These are phyloP conservation scores for Rhododendron simsii DNA, from an alignment of 148 eudicot species.

Conservation along the genomic window DNA sequence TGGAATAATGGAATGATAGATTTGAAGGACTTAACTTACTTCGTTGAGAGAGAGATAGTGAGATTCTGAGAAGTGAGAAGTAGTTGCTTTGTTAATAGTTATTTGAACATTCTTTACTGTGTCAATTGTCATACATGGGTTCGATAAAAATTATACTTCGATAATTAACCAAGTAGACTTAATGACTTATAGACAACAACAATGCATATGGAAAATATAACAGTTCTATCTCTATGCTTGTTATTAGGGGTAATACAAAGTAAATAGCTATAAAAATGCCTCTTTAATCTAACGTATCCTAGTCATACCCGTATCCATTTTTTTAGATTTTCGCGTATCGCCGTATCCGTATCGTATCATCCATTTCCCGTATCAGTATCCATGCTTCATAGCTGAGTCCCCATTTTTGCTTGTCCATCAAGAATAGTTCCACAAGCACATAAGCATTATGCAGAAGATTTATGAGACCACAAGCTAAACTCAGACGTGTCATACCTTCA, in stretches of 20 bases:
- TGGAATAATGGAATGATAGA: too few relatives aligned
- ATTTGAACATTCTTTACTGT: background rate
- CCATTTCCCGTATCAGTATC: background rate
- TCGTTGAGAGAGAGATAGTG: background rate
- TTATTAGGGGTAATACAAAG: background rate
- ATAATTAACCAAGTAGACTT: background rate
- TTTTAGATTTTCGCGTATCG: too few relatives aligned
- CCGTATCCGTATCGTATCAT: background rate
- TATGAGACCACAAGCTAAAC: background rate
- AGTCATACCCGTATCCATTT: background rate
- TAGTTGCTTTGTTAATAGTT: background rate
- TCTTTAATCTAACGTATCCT: background rate
- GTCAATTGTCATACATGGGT: background rate
- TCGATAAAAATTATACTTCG: too few relatives aligned
- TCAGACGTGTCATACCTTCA: constrained; percentile 52
- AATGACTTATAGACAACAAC: background rate
- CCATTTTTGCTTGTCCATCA: background rate
- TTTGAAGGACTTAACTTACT: background rate
- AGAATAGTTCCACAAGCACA: background rate
- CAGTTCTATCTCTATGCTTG: background rate
- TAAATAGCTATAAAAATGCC: background rate
- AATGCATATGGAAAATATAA: background rate
- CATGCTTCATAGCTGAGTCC: background rate
- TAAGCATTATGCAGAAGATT: background rate
- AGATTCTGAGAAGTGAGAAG: background rate